These are phyloP conservation scores for Solanum piurae DNA, from an alignment of 257 asterid species.

Conservation along the genomic window DNA sequence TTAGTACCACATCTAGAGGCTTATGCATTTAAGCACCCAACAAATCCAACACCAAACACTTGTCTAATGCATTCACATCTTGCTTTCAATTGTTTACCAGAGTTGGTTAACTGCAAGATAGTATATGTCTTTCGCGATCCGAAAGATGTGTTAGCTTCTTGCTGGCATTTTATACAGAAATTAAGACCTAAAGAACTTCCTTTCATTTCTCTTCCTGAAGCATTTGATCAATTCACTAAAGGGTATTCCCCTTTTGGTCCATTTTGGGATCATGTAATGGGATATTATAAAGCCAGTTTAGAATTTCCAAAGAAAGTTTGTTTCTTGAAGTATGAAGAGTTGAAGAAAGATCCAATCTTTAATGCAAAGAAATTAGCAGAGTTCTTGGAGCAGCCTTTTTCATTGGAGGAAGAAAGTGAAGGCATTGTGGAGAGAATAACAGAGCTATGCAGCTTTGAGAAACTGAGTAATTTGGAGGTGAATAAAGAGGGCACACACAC, in stretches of 20 bases:
- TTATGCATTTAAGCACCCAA: conserved; percentile 9
- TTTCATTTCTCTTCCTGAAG: conserved; percentile 18
- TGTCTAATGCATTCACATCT: conserved; percentile 13
- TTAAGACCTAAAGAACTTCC: conserved; percentile 6
- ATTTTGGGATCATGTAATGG: conserved; percentile 37
- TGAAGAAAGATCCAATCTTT: conserved; percentile 8
- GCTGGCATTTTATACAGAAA: conserved; percentile 37
- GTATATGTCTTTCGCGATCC: conserved; percentile 19
- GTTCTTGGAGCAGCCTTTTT: conserved; percentile 10
- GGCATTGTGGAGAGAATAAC: conserved; percentile 1
- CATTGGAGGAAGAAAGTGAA: background rate
- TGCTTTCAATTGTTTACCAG: conserved; percentile 3
- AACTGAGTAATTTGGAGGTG: conserved; percentile 16
- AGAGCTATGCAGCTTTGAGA: conserved; percentile 18
- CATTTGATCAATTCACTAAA: conserved; percentile 16
- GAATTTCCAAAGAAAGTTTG: conserved; percentile 5
- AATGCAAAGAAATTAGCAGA: conserved; percentile 4
- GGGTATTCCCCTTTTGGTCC: conserved; percentile 37
- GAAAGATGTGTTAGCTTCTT: conserved; percentile 35
- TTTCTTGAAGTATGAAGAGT: conserved; percentile 11
- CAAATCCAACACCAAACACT: conserved; percentile 5
- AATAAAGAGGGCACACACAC: conserved; percentile 8
- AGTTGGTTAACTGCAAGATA: conserved; percentile 6
- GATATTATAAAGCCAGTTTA: conserved; percentile 23
- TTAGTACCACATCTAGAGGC: conserved; percentile 6